A percentile compares a stretch with the other conserved stretches of the same genome.
Evolutionary conservation across 202 grass and related monocot genomes (phyloP).

Genomic region (Panicum virgatum): DNA sequence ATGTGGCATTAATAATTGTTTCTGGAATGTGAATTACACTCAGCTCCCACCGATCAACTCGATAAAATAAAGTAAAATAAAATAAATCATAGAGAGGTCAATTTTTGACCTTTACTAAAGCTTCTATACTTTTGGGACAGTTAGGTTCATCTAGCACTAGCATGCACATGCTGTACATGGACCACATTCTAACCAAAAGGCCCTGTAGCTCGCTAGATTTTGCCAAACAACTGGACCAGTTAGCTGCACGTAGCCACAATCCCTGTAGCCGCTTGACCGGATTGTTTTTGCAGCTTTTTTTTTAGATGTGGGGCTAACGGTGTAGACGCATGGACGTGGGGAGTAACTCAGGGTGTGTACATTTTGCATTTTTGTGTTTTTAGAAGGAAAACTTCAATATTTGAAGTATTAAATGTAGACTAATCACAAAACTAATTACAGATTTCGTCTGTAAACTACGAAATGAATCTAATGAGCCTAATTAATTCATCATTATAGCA

Average conservation of each 20-base stretch:
- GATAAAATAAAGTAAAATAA: too few relatives aligned
- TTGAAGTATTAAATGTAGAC: too few relatives aligned
- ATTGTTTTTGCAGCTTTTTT: neutral
- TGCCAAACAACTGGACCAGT: slow-evolving; percentile 4
- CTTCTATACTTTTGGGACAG: neutral
- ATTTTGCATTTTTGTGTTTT: too few relatives aligned
- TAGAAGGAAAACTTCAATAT: too few relatives aligned
- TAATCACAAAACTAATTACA: too few relatives aligned
- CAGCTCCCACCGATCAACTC: neutral
- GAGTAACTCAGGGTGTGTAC: too few relatives aligned
- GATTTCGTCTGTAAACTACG: too few relatives aligned
- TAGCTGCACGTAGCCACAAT: slow-evolving; percentile 20
- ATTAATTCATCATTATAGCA: too few relatives aligned
- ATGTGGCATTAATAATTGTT: neutral
- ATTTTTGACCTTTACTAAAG: neutral
- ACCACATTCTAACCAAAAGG: slow-evolving; percentile 42
- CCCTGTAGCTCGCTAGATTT: slow-evolving; percentile 17
- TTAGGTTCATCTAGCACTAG: slow-evolving; percentile 5
- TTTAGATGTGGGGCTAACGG: neutral
- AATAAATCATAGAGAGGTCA: neutral
- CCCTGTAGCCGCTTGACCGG: slow-evolving; percentile 13
- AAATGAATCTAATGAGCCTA: too few relatives aligned
- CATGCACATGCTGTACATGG: slow-evolving; percentile 32
- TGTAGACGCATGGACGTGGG: neutral
- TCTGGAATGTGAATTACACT: neutral